phyloP scores from a whole-genome alignment of 2,329 filamentous ascomycete genomes.

The Pseudocercospora fijiensis region DNA sequence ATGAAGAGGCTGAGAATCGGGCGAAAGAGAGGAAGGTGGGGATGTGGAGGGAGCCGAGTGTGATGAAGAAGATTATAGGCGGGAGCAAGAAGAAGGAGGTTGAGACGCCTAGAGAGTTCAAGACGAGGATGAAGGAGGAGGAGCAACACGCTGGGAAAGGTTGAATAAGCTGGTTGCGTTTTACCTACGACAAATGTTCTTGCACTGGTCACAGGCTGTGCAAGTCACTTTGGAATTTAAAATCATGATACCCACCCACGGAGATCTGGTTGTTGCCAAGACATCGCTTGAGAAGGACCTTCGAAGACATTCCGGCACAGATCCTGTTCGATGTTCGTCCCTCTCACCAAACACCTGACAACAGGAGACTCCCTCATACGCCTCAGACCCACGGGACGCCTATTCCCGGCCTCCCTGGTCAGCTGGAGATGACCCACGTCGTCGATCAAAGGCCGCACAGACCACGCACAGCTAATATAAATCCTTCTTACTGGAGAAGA shows the following conservation, averaged over 20 bases:
- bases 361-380: background rate
- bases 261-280: background rate
- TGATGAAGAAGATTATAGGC: slow-evolving; percentile 42
- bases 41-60: slow-evolving; percentile 62
- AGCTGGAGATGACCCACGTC: background rate
- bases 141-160: background rate
- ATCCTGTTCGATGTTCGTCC: background rate
- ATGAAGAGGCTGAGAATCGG: slow-evolving; percentile 61
- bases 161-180: background rate
- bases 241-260: background rate
- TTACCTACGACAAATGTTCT: background rate
- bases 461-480: background rate
- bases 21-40: slow-evolving; percentile 45
- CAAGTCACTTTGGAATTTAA: background rate
- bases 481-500: background rate
- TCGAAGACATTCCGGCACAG: background rate
- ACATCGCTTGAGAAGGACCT: background rate
- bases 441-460: background rate
- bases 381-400: background rate
- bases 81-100: slow-evolving; percentile 57
- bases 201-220: background rate
- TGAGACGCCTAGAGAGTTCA: slow-evolving; percentile 87
- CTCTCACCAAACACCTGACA: background rate
- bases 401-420: background rate
- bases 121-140: slow-evolving; percentile 57